Evolutionary conservation across 768 basidiomycete species (phyloP), one percentile per base, ranked within the genome.

Genomic region (Podaxis rugospora): DNA sequence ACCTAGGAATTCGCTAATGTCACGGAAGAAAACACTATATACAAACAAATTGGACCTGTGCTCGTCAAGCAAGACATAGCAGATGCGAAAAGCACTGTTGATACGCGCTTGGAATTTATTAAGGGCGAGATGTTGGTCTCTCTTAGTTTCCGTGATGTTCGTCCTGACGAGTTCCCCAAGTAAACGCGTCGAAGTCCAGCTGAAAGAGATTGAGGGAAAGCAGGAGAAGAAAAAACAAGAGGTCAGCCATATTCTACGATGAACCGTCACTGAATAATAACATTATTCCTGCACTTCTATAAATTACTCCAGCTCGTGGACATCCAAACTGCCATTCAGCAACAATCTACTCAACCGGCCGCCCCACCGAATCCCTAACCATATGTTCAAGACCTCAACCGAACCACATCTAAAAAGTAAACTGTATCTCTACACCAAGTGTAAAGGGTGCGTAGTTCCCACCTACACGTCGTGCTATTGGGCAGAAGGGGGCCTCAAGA

Each of bases 101-200:
- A 93, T 66, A 96, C 90, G 51, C 87, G 96, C 7, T 75, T 98
- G 36, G 91, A 92, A 61, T 95, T 93, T 75, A 98, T 98, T 68
- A 80, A 75, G 47, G 76, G 86, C 59, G 95, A 98, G 74, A 93
- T 95, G 95, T 96, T 59, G 60, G 88, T 75, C 2, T 14, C 36
- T 50, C 51, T 37, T 18, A 47, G 7, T 54, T 51, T 36, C 28
- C 18, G 40, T 18, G 51, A 51, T 52, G 40, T 62, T 16, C 54
- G 51, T 53, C 52, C 52, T 32, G 46, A 64, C 18, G 39, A 55
- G 51, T 25, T n/a, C 57, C 51, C 61, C 64, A 64, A 81, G 79
- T 28, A 90, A 89, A 74, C 84, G 93, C 23, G 85, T 93, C 1
- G 95, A 97, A 72, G 71, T 68, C 6, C 92, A 93, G 70, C 78